phyloP scores from a whole-genome alignment of 805 yeast genomes.

The Wickerhamiella nectarea region DNA sequence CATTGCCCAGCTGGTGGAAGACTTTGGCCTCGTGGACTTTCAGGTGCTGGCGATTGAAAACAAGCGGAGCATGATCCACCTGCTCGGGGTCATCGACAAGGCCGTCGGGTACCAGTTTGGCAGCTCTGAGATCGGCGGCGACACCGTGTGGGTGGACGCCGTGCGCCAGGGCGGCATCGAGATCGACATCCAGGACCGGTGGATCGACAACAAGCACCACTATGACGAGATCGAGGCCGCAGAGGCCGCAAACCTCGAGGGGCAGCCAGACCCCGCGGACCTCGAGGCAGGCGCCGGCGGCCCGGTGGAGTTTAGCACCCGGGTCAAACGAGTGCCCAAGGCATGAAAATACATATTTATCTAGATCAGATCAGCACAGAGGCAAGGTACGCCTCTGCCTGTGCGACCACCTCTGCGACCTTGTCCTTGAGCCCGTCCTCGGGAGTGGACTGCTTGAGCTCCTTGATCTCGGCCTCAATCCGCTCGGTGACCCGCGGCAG shows the following conservation, averaged over 20 bases:
- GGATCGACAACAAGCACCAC: slow-evolving; percentile 73
- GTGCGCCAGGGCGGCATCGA: slow-evolving; percentile 59
- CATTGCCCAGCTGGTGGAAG: slow-evolving; percentile 72
- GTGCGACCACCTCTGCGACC: slow-evolving; percentile 7
- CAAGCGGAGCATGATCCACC: slow-evolving; percentile 76
- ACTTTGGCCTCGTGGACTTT: slow-evolving; percentile 74
- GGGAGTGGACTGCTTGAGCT: slow-evolving; percentile 17
- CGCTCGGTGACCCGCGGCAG: slow-evolving; percentile 36
- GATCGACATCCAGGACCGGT: slow-evolving; percentile 80
- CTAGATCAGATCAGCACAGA: neutral
- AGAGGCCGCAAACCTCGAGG: no score
- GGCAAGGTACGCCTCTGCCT: slow-evolving; percentile 9
- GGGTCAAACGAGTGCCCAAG: slow-evolving; percentile 5
- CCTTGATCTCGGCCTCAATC: slow-evolving; percentile 25
- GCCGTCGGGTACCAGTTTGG: slow-evolving; percentile 93
- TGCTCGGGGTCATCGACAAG: slow-evolving; percentile 67
- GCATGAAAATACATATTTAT: neutral
- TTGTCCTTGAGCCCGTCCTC: slow-evolving; percentile 20
- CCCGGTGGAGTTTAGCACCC: neutral
- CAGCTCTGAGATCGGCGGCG: slow-evolving; percentile 90
- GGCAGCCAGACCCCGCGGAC: no score
- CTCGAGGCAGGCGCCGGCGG: slow-evolving; percentile 46
- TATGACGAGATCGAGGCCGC: slow-evolving; percentile 49
- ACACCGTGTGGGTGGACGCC: slow-evolving; percentile 94
- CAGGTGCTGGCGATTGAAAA: slow-evolving; percentile 87